Evolutionary conservation across 106 monocot genomes (phyloP).

Genomic region (Allium fistulosum): DNA sequence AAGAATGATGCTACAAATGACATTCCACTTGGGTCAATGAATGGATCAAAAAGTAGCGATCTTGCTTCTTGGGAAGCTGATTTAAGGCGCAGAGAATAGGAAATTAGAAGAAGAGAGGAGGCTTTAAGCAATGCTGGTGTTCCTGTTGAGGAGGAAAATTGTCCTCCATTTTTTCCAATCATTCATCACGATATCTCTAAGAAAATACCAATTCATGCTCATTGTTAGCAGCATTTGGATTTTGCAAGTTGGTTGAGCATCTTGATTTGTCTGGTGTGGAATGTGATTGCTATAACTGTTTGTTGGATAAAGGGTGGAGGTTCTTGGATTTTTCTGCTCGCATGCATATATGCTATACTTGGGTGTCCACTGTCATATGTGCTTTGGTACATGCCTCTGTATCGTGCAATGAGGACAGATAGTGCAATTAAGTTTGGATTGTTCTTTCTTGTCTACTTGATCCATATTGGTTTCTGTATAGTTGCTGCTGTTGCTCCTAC

Average conservation of each 20-base stretch:
- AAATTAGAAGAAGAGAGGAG: slow-evolving; percentile 39
- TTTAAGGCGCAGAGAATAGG: slow-evolving; percentile 54
- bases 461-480: slow-evolving; percentile 69
- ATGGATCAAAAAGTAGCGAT: slow-evolving; percentile 46
- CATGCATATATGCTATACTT: slow-evolving; percentile 77
- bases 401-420: slow-evolving; percentile 91
- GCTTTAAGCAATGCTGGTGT: slow-evolving; percentile 46
- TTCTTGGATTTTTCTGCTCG: slow-evolving; percentile 90
- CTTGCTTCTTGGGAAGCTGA: slow-evolving; percentile 59
- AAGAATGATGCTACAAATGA: slow-evolving; percentile 47
- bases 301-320: slow-evolving; percentile 46
- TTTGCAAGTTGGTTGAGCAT: slow-evolving; percentile 66
- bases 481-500: slow-evolving; percentile 78
- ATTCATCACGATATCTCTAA: slow-evolving; percentile 83
- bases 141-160: slow-evolving; percentile 56
- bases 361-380: slow-evolving; percentile 85
- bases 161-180: slow-evolving; percentile 66
- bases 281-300: slow-evolving; percentile 23
- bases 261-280: slow-evolving; percentile 24
- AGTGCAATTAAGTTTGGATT: slow-evolving; percentile 87
- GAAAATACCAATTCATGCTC: slow-evolving; percentile 66
- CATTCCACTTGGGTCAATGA: slow-evolving; percentile 41
- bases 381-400: slow-evolving; percentile 91
- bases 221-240: slow-evolving; percentile 64
- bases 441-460: slow-evolving; percentile 82